These are phyloP conservation scores for Gaeumannomyces tritici DNA, from an alignment of 2,329 filamentous ascomycete genomes.

Conservation along the genomic window DNA sequence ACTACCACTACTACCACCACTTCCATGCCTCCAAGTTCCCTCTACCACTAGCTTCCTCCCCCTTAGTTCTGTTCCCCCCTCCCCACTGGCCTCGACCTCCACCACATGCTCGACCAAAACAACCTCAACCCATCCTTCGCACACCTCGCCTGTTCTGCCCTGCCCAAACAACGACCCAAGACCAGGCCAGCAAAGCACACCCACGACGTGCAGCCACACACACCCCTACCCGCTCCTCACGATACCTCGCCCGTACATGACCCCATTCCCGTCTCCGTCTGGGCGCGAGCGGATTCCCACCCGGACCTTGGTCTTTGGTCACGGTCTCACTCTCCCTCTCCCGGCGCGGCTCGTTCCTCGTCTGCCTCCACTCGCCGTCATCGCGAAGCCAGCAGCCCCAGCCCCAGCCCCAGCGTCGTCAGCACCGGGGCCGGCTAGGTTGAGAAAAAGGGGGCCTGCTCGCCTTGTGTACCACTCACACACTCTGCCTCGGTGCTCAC, in stretches of 20 bases:
- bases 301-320: background rate
- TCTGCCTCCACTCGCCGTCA: background rate
- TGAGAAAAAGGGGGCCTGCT: background rate
- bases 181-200: background rate
- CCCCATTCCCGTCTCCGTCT: background rate
- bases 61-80: background rate
- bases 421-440: too few species aligned
- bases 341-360: background rate
- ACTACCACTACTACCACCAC: too few species aligned
- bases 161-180: background rate
- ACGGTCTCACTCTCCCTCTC: background rate
- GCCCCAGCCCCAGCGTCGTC: too few species aligned
- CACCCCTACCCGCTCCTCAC: background rate
- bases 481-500: background rate
- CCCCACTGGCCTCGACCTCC: background rate
- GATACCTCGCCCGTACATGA: background rate
- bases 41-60: background rate
- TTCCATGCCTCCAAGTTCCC: too few species aligned
- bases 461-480: slow-evolving; percentile 2
- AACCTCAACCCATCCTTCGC: background rate
- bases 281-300: background rate
- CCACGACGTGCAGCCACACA: too few species aligned
- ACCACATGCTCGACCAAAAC: background rate
- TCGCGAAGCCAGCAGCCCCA: background rate
- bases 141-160: background rate